Percentiles rank a stretch among this genome's conserved stretches.
Evolutionary conservation across 192 early-diverging fungal species (phyloP).

Genomic region (Pilaira anomala): DNA sequence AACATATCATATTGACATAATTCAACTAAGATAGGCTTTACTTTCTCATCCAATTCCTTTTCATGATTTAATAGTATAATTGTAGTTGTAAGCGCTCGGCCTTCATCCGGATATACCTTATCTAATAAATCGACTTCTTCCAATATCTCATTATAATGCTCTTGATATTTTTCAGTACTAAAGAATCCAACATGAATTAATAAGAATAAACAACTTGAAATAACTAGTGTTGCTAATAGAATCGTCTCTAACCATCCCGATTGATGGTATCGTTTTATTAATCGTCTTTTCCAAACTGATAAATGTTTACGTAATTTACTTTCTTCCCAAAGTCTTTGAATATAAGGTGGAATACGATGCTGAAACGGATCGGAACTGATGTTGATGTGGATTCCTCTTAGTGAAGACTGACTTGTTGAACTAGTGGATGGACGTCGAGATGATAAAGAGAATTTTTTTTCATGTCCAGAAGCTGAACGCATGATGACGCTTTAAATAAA

Average conservation of each 20-base stretch:
- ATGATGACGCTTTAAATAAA: neutral
- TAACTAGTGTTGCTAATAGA: neutral
- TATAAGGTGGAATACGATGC: constrained; percentile 34
- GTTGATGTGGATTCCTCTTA: constrained; percentile 39
- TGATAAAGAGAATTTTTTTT: neutral
- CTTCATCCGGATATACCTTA: constrained; percentile 48
- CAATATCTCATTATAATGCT: constrained; percentile 7
- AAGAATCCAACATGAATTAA: constrained; percentile 34
- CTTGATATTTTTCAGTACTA: constrained; percentile 34
- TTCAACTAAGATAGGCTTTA: constrained; percentile 46
- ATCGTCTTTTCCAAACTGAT: constrained; percentile 6
- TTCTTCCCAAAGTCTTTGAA: constrained; percentile 37
- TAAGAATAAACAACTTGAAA: constrained; percentile 26
- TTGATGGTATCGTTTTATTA: constrained; percentile 10
- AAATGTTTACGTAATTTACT: constrained; percentile 17
- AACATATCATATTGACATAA: constrained; percentile 58
- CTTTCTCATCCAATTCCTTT: constrained; percentile 34
- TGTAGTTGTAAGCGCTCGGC: constrained; percentile 42
- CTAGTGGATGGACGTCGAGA: constrained; percentile 2
- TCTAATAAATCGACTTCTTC: constrained; percentile 36
- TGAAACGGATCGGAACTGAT: constrained; percentile 41
- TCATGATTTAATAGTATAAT: constrained; percentile 28
- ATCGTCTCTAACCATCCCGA: constrained; percentile 10
- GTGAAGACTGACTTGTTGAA: neutral
- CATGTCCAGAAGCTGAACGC: neutral